Percentiles rank a stretch among this genome's conserved stretches.
Conservation (phyloP, 2,329 filamentous ascomycete species). For the Cladosporium sp. region DNA sequence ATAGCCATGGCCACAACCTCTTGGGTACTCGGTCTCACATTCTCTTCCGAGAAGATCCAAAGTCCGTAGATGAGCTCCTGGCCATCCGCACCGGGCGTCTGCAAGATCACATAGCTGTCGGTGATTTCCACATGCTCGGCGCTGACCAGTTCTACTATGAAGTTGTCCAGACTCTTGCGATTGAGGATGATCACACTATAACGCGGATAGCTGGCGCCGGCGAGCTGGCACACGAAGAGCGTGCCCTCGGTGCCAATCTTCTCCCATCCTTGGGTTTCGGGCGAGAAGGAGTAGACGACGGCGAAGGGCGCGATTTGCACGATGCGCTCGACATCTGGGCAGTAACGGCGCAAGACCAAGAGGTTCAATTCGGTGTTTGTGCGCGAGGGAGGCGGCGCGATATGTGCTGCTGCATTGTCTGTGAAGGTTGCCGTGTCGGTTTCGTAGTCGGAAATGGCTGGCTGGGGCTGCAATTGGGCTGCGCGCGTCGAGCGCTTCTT, state of each 20-base stretch:
- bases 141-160: conserved; percentile 38
- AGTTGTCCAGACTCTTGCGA: conserved; percentile 45
- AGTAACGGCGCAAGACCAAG: conserved; percentile 74
- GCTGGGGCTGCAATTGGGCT: conserved; percentile 15
- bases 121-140: conserved; percentile 42
- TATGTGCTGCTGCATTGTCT: conserved; percentile 19
- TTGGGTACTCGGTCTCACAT: conserved; percentile 38
- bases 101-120: conserved; percentile 58
- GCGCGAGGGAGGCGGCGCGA: conserved; percentile 48
- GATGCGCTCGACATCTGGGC: conserved; percentile 67
- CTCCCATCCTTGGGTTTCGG: conserved; percentile 66
- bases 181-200: conserved; percentile 46
- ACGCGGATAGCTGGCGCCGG: conserved; percentile 29
- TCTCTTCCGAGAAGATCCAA: conserved; percentile 62
- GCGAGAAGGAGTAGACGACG: conserved; percentile 76
- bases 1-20: conserved; percentile 51
- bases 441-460: conserved; percentile 46
- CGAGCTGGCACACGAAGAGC: conserved; percentile 74
- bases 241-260: conserved; percentile 82
- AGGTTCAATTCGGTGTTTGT: conserved; percentile 86
- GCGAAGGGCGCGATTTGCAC: conserved; percentile 78
- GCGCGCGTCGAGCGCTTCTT: conserved; percentile 8
- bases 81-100: conserved; percentile 37
- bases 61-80: conserved; percentile 50
- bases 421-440: conserved; percentile 38